Conservation (phyloP, 305 asterid species). For the Fraxinus platypoda region DNA sequence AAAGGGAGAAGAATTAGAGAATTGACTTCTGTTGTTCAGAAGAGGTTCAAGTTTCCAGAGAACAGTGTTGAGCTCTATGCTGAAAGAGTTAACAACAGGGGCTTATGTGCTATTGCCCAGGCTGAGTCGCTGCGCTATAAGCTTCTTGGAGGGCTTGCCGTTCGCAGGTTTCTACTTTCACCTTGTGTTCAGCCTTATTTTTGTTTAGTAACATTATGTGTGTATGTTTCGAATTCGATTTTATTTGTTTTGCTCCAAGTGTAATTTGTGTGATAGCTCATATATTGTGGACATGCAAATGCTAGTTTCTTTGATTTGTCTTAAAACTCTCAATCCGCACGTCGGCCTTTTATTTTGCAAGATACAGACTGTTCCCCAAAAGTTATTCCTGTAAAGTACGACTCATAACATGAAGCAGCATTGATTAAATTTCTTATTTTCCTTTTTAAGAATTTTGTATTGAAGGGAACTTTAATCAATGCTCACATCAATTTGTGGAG, state of each 20-base stretch:
- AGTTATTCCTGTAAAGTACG: neutral
- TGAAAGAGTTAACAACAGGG: constrained; percentile 52
- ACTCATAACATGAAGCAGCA: constrained; percentile 16
- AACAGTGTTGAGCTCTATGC: constrained; percentile 48
- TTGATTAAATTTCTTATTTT: constrained; percentile 14
- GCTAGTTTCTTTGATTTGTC: neutral
- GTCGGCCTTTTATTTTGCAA: neutral
- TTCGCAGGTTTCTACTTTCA: constrained; percentile 35
- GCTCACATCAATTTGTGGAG: constrained; percentile 35
- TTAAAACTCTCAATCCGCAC: neutral
- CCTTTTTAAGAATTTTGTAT: constrained; percentile 8
- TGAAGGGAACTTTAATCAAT: constrained; percentile 13
- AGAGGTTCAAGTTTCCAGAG: constrained; percentile 48
- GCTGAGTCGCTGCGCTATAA: constrained; percentile 58
- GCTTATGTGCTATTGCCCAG: constrained; percentile 53
- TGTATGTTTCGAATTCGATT: neutral
- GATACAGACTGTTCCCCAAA: neutral
- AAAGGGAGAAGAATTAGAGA: constrained; percentile 53
- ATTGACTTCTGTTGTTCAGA: constrained; percentile 46
- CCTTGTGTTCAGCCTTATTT: neutral
- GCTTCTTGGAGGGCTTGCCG: constrained; percentile 59
- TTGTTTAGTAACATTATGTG: neutral
- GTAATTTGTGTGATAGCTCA: neutral
- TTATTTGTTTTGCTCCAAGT: neutral
- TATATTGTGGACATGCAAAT: neutral